Conservation (phyloP, 495 filamentous ascomycete genomes). For the Oidiodendron maius region DNA sequence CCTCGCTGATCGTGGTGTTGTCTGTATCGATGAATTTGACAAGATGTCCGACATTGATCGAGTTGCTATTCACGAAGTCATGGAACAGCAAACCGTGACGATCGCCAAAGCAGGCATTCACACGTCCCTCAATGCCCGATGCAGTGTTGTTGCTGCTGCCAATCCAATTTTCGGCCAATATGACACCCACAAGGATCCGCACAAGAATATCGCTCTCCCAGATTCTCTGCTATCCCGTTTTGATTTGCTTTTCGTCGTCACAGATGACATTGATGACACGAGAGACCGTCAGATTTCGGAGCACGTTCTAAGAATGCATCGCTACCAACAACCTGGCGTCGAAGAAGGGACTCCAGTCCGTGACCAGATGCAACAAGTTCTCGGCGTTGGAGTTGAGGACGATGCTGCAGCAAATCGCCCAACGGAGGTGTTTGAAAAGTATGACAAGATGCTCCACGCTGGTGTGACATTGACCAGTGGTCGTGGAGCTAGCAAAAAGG, state of each 20-base stretch:
- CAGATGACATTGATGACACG: slow-evolving; percentile 93
- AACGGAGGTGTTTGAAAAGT: slow-evolving; percentile 94
- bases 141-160: slow-evolving; percentile 92
- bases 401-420: slow-evolving; percentile 62
- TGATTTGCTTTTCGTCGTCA: slow-evolving; percentile 96
- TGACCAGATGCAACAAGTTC: slow-evolving; percentile 75
- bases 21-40: slow-evolving; percentile 99
- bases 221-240: slow-evolving; percentile 98
- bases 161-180: slow-evolving; percentile 99
- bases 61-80: slow-evolving; percentile 99
- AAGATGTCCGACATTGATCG: slow-evolving; percentile 99
- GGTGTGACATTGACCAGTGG: slow-evolving; percentile 74
- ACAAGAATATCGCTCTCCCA: slow-evolving; percentile 95
- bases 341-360: slow-evolving; percentile 95
- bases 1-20: slow-evolving; percentile 90
- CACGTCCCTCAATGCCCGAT: slow-evolving; percentile 93
- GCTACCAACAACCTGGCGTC: slow-evolving; percentile 87
- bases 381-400: slow-evolving; percentile 83
- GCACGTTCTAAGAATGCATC: slow-evolving; percentile 96
- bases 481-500: slow-evolving; percentile 65
- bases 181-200: slow-evolving; percentile 96
- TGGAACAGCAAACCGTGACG: slow-evolving; percentile 99
- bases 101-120: slow-evolving; percentile 99
- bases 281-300: slow-evolving; percentile 89
- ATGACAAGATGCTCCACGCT: slow-evolving; percentile 90